These are phyloP conservation scores for Talaromyces sp. DNA, from an alignment of 2,329 filamentous ascomycete species.

Conservation along the genomic window DNA sequence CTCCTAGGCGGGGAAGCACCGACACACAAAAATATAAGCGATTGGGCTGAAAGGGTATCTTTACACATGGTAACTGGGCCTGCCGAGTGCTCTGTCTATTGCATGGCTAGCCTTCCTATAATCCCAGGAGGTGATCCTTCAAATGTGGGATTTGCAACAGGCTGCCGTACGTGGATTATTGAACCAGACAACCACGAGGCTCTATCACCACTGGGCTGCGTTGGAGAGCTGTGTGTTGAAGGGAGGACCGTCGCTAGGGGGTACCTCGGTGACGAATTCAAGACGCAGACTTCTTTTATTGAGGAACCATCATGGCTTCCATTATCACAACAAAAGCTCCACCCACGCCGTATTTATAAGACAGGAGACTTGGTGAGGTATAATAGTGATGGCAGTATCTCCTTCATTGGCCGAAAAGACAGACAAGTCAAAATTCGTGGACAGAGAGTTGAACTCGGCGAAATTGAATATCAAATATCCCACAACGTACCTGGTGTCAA, in stretches of 20 bases:
- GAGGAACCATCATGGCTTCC: conserved; percentile 39
- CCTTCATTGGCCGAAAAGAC: conserved; percentile 29
- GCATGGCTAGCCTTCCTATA: no score
- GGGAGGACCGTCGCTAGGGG: conserved; percentile 36
- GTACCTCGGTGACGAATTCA: conserved; percentile 38
- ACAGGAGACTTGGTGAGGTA: conserved; percentile 26
- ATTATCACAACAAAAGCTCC: conserved; percentile 24
- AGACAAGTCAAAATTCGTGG: conserved; percentile 39
- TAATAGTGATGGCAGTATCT: conserved; percentile 31
- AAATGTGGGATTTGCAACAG: conserved; percentile 35
- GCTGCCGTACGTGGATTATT: conserved; percentile 42
- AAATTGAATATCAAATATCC: conserved; percentile 27
- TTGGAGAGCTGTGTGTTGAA: conserved; percentile 39
- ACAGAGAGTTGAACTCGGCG: conserved; percentile 39
- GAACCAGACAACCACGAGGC: conserved; percentile 41
- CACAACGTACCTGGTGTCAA: conserved; percentile 10
- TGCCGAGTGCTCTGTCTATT: background rate
- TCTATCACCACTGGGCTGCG: conserved; percentile 39
- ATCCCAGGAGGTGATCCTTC: no score
- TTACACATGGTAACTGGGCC: background rate
- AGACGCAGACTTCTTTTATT: conserved; percentile 32
- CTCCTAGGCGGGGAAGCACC: conserved; percentile 31
- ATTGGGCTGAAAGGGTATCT: conserved; percentile 19
- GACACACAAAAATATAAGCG: conserved; percentile 40
- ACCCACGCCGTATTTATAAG: conserved; percentile 33